These are phyloP conservation scores for Cyberlindnera maclurae DNA, from an alignment of 805 yeast genomes.

Conservation along the genomic window DNA sequence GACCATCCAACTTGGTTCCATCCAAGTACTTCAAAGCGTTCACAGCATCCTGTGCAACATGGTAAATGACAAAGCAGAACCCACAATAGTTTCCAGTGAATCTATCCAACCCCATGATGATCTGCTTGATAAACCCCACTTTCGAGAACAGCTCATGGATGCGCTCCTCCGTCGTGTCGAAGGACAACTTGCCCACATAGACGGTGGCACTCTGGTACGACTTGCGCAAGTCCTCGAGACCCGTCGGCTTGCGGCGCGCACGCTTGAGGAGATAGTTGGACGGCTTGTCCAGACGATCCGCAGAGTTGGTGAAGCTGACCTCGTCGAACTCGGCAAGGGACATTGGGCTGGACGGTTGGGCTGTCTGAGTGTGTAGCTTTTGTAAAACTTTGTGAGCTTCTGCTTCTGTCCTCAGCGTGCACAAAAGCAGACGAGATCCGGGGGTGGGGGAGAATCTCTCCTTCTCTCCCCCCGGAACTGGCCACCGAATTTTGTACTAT, in stretches of 20 bases:
- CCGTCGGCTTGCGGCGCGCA: constrained; percentile 41
- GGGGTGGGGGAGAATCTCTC: no score
- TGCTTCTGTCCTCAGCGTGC: no score
- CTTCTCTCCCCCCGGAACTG: no score
- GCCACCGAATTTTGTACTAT: no score
- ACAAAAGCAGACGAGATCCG: no score
- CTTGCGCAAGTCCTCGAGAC: constrained; percentile 56
- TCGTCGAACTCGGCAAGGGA: constrained; percentile 44
- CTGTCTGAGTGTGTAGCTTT: no score
- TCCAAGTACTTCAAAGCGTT: constrained; percentile 78
- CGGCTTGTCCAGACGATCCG: constrained; percentile 64
- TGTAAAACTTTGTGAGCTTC: no score
- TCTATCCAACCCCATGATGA: constrained; percentile 93
- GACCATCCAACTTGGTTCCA: constrained; percentile 79
- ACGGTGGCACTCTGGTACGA: constrained; percentile 67
- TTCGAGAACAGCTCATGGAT: constrained; percentile 79
- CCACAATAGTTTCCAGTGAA: constrained; percentile 93
- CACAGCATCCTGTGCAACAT: constrained; percentile 60
- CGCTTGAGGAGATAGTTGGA: constrained; percentile 61
- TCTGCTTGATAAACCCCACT: constrained; percentile 63
- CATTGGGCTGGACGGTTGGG: constrained; percentile 19
- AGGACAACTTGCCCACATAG: constrained; percentile 86
- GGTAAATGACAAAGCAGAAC: constrained; percentile 85
- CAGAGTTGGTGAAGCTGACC: constrained; percentile 53
- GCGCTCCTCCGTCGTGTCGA: constrained; percentile 93